phyloP scores from a whole-genome alignment of 2,329 filamentous ascomycete species.

The Curvularia spicifera region DNA sequence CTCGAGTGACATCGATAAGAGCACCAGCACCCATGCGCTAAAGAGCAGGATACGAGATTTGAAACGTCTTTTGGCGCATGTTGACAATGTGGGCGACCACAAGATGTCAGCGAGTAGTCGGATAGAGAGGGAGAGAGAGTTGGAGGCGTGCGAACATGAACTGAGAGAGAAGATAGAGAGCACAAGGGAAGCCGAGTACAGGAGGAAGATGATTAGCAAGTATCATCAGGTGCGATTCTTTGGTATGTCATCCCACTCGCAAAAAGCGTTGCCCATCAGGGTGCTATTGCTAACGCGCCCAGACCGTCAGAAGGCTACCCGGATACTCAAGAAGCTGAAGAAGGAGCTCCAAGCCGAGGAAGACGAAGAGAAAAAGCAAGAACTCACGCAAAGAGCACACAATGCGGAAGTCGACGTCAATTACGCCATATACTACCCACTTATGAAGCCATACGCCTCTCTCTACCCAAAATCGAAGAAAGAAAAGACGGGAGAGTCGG shows the following conservation, averaged over 20 bases:
- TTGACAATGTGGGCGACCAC: slow-evolving; percentile 54
- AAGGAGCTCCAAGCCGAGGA: slow-evolving; percentile 61
- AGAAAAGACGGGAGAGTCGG: slow-evolving; percentile 25
- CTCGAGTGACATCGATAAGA: slow-evolving; percentile 33
- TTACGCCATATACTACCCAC: slow-evolving; percentile 75
- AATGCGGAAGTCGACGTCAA: slow-evolving; percentile 75
- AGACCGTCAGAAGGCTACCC: slow-evolving; percentile 76
- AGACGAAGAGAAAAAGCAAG: slow-evolving; percentile 59
- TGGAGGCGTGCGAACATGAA: slow-evolving; percentile 70
- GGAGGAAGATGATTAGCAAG: slow-evolving; percentile 73
- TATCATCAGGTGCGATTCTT: slow-evolving; percentile 89
- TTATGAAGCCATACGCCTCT: slow-evolving; percentile 72
- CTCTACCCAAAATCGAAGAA: slow-evolving; percentile 54
- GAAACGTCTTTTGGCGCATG: slow-evolving; percentile 67
- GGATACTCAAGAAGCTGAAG: slow-evolving; percentile 69
- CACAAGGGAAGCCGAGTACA: slow-evolving; percentile 65
- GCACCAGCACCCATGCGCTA: slow-evolving; percentile 61
- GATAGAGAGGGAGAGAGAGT: slow-evolving; percentile 73
- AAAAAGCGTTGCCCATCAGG: neutral
- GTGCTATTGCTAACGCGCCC: slow-evolving; percentile 9
- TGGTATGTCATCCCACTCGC: slow-evolving; percentile 59
- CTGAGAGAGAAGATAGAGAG: slow-evolving; percentile 54
- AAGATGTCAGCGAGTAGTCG: slow-evolving; percentile 70
- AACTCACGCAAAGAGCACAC: slow-evolving; percentile 65
- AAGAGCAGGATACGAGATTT: slow-evolving; percentile 76